Conservation (phyloP, 1,139 yeast genomes). For the Kurtzmaniella quercitrusa region DNA sequence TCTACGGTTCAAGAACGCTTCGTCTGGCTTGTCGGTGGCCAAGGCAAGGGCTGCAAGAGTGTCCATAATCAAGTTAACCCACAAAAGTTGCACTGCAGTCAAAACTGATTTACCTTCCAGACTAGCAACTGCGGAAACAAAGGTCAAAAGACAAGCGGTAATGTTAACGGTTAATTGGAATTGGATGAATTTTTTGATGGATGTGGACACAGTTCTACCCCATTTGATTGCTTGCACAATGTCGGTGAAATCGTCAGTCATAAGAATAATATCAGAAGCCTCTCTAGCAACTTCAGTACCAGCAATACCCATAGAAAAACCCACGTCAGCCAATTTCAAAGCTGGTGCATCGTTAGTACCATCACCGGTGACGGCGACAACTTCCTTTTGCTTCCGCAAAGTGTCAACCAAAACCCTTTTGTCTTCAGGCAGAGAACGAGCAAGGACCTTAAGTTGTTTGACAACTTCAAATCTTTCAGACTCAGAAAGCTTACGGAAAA, state of each 20-base stretch:
- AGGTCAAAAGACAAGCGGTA: slow-evolving; percentile 90
- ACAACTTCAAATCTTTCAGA: slow-evolving; percentile 57
- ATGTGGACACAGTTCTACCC: slow-evolving; percentile 96
- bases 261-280: slow-evolving; percentile 88
- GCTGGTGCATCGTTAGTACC: slow-evolving; percentile 98
- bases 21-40: slow-evolving; percentile 96
- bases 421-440: slow-evolving; percentile 95
- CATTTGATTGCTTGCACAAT: slow-evolving; percentile 98
- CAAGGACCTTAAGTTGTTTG: slow-evolving; percentile 77
- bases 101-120: slow-evolving; percentile 76
- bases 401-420: slow-evolving; percentile 82
- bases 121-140: slow-evolving; percentile 88
- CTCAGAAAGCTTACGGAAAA: slow-evolving; percentile 62
- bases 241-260: slow-evolving; percentile 94
- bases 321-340: slow-evolving; percentile 84
- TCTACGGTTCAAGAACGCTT: slow-evolving; percentile 66
- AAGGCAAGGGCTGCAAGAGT: slow-evolving; percentile 95
- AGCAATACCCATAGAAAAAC: slow-evolving; percentile 90
- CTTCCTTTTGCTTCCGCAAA: slow-evolving; percentile 78
- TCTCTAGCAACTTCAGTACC: slow-evolving; percentile 96
- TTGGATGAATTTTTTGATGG: slow-evolving; percentile 92
- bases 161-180: slow-evolving; percentile 94
- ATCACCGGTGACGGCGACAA: slow-evolving; percentile 98
- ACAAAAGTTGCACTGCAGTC: slow-evolving; percentile 93
- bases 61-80: slow-evolving; percentile 98